Evolutionary conservation across 1,139 yeast genomes (phyloP), one percentile per base, ranked within the genome.

Genomic region (Yamadazyma atlantica): DNA sequence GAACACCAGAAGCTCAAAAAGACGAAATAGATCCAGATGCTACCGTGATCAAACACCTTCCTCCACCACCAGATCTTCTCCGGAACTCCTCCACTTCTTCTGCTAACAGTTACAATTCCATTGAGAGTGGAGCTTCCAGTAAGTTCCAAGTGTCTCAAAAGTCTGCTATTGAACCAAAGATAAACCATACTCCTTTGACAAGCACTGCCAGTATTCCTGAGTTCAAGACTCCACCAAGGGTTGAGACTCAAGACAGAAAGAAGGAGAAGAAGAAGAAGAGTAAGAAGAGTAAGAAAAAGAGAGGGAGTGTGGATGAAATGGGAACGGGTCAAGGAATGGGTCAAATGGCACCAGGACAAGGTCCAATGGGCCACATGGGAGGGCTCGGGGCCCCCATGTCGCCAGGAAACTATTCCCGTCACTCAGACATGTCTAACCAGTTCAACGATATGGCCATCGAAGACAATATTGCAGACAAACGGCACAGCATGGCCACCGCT

Each of bases 61-160:
- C 30, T 14, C 30, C 30, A 28, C 30, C 30, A 5, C 30, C 30
- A 9, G 19, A 6, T 12, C 22, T 13, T 18, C 6, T 7, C 15
- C 33, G 72, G 42, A 54, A 57, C 12, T 50, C 48, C n/a, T 63
- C 73, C 2, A 39, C 54, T 2, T 52, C 60, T 2, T 66, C 73
- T 2, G 46, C 56, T 15, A 48, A 45, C 2, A 63, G 73, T 1
- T 57, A 50, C 44, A 57, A 62, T 40, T 68, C 74, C 2, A 61
- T 69, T 42, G 69, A 66, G 45, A 65, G 72, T 45, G 70, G 62
- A 24, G 57, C 61, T 3, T 60, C 66, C 0, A 58, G 59, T 23
- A 64, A 66, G 43, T 67, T 68, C 48, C 53, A 51, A 14, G 26
- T 43, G 4, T 34, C 42, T 23, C 39, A 42, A 24, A 38, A 31